A percentile compares a stretch with the other conserved stretches of the same genome.
Evolutionary conservation across 768 basidiomycete species (phyloP).

Genomic region (Tulasnella calospora): DNA sequence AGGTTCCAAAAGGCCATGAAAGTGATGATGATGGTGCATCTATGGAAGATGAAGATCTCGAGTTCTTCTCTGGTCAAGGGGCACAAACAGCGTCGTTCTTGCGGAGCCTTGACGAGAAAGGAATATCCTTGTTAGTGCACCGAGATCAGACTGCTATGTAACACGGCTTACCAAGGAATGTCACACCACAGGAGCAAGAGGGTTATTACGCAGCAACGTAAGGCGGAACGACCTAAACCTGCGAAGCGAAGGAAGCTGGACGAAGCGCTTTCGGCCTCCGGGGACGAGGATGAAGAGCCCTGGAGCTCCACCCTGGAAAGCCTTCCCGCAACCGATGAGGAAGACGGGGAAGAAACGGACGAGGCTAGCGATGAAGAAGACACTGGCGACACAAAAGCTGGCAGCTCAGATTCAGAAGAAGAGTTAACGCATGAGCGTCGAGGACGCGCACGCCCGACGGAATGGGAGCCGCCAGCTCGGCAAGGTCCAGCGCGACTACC

Average conservation of each 20-base stretch:
- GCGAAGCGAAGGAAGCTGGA: slow-evolving; percentile 42
- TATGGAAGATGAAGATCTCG: slow-evolving; percentile 21
- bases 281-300: slow-evolving; percentile 49
- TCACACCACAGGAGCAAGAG: slow-evolving; percentile 65
- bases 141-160: background rate
- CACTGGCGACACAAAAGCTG: slow-evolving; percentile 37
- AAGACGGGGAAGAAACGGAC: slow-evolving; percentile 34
- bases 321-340: slow-evolving; percentile 28
- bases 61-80: background rate
- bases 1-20: background rate
- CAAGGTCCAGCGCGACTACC: slow-evolving; percentile 62
- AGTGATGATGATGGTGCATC: background rate
- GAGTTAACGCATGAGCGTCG: slow-evolving; percentile 72
- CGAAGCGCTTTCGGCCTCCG: slow-evolving; percentile 48
- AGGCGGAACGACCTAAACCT: slow-evolving; percentile 64
- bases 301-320: slow-evolving; percentile 48
- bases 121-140: slow-evolving; percentile 65
- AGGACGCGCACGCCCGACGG: slow-evolving; percentile 50
- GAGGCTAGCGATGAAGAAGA: slow-evolving; percentile 31
- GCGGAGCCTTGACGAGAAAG: slow-evolving; percentile 62
- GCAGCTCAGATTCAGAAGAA: slow-evolving; percentile 49
- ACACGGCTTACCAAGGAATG: slow-evolving; percentile 11
- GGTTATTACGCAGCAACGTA: slow-evolving; percentile 53
- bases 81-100: slow-evolving; percentile 50
- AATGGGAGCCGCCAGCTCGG: slow-evolving; percentile 47